Conservation (phyloP, 1,139 yeast species). For the Lodderomyces margitis region DNA sequence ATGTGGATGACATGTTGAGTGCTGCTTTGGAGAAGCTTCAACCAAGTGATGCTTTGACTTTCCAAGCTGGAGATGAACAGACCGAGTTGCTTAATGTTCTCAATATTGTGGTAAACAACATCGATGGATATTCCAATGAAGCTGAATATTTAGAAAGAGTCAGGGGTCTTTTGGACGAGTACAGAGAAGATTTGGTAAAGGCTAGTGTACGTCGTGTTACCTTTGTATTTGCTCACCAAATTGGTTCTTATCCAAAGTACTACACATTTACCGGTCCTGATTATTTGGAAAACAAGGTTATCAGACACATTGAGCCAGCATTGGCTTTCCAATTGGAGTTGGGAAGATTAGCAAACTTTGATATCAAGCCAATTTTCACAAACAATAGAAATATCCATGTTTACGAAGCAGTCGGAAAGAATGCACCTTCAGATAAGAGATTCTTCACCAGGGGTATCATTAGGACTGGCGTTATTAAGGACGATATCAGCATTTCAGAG, state of each 20-base stretch:
- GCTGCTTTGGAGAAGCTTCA: slow-evolving; percentile 77
- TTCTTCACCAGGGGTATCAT: slow-evolving; percentile 96
- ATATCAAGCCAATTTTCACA: slow-evolving; percentile 91
- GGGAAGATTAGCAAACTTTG: slow-evolving; percentile 90
- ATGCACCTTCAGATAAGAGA: slow-evolving; percentile 89
- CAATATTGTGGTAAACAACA: slow-evolving; percentile 70
- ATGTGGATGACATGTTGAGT: slow-evolving; percentile 75
- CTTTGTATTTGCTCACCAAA: slow-evolving; percentile 77
- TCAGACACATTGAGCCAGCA: slow-evolving; percentile 98
- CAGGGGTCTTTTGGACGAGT: slow-evolving; percentile 63
- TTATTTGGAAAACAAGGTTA: slow-evolving; percentile 79
- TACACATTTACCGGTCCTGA: slow-evolving; percentile 92
- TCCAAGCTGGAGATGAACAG: slow-evolving; percentile 38
- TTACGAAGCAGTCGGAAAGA: slow-evolving; percentile 94
- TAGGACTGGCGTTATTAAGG: slow-evolving; percentile 92
- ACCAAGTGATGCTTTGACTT: slow-evolving; percentile 37
- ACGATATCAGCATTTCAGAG: slow-evolving; percentile 88
- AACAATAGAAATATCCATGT: slow-evolving; percentile 97
- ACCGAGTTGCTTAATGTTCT: slow-evolving; percentile 68
- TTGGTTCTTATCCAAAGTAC: slow-evolving; percentile 90
- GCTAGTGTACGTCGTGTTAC: slow-evolving; percentile 89
- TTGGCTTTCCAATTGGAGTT: slow-evolving; percentile 95
- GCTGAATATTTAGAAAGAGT: slow-evolving; percentile 64
- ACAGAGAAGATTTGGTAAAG: slow-evolving; percentile 63
- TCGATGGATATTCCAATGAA: slow-evolving; percentile 74